Percentiles rank a stretch among this genome's conserved stretches.
These are phyloP conservation scores for Radiomyces spectabilis DNA, from an alignment of 192 early-diverging fungal genomes.

Conservation along the genomic window DNA sequence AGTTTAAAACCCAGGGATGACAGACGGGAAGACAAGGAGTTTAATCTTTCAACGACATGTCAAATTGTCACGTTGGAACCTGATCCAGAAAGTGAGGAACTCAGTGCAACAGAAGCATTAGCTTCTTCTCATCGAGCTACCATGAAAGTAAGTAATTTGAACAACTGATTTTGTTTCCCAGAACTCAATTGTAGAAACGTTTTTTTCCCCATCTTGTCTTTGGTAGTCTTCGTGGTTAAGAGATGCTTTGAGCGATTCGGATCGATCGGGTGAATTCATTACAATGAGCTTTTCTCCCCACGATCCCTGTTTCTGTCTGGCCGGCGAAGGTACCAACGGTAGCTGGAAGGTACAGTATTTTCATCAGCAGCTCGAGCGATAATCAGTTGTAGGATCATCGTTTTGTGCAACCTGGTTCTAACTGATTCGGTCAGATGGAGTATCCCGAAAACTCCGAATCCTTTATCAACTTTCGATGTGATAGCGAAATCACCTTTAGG, in stretches of 20 bases:
- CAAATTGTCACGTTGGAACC: neutral
- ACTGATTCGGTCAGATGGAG: neutral
- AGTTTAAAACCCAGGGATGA: too few relatives aligned
- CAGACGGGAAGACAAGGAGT: neutral
- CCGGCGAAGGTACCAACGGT: neutral
- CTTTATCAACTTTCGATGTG: neutral
- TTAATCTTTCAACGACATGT: neutral
- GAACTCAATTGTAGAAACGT: too few relatives aligned
- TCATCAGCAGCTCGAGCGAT: too few relatives aligned
- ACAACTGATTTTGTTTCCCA: too few relatives aligned
- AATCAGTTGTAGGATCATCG: too few relatives aligned
- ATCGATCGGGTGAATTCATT: neutral
- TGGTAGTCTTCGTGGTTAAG: neutral
- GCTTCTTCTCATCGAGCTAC: neutral
- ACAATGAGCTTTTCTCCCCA: neutral
- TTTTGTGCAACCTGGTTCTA: too few relatives aligned
- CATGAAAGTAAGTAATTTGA: neutral
- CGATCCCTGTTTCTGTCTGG: neutral
- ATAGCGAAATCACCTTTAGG: neutral
- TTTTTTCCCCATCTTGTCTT: neutral
- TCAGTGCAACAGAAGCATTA: too few relatives aligned
- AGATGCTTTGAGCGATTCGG: conserved; percentile 1
- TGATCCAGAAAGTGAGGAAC: neutral
- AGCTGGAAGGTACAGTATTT: too few relatives aligned
- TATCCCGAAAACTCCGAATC: neutral